phyloP scores from a whole-genome alignment of 78 protist species.

The Chrysochromulina tobinii region DNA sequence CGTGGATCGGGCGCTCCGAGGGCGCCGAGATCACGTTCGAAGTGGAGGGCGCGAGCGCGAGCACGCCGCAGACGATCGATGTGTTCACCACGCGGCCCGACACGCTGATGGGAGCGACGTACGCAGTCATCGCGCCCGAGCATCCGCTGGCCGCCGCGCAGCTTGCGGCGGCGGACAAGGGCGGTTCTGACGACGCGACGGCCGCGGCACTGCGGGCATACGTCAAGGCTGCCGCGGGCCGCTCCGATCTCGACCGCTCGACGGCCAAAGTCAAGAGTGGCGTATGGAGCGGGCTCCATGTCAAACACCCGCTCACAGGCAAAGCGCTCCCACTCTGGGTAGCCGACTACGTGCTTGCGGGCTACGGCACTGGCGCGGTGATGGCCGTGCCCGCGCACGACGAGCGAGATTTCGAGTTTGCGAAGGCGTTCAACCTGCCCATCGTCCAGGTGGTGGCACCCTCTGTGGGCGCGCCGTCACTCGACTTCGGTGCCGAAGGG shows the following conservation, averaged over 20 bases:
- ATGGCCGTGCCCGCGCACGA: conserved; percentile 88
- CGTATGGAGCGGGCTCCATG: neutral
- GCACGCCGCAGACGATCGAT: neutral
- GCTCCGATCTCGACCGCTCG: conserved; percentile 38
- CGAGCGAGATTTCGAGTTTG: conserved; percentile 78
- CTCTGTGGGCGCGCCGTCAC: too few species aligned
- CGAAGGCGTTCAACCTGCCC: conserved; percentile 58
- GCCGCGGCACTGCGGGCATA: neutral
- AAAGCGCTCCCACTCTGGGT: conserved; percentile 64
- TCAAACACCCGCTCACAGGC: neutral
- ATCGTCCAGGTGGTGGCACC: neutral
- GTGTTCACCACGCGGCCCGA: conserved; percentile 86
- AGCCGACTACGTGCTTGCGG: conserved; percentile 69
- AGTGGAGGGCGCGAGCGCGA: neutral
- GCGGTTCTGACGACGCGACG: neutral
- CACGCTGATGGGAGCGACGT: conserved; percentile 80
- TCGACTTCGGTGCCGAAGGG: too few species aligned
- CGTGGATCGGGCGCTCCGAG: conserved; percentile 40
- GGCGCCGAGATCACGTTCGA: conserved; percentile 19
- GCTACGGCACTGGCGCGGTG: conserved; percentile 35
- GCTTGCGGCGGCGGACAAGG: too few species aligned
- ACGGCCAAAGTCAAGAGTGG: conserved; percentile 33
- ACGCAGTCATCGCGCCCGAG: conserved; percentile 55
- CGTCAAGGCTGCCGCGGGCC: neutral
- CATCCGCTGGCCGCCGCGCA: conserved; percentile 47